Evolutionary conservation across 768 basidiomycete genomes (phyloP).

Genomic region (Boletus huronensis): DNA sequence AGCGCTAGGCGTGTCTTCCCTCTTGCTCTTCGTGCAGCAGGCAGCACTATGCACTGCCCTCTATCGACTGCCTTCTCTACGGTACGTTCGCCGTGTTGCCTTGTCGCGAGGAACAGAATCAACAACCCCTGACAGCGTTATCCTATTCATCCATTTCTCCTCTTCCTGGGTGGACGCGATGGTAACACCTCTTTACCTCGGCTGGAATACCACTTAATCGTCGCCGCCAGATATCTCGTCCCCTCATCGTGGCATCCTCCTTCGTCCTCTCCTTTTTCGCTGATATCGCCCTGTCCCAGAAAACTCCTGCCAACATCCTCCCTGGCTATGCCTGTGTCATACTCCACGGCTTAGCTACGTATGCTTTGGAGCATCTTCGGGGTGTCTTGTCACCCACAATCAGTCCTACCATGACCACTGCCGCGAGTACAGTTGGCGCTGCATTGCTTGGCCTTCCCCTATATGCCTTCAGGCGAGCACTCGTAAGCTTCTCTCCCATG

Average conservation of each 20-base stretch:
- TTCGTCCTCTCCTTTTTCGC: slow-evolving; percentile 54
- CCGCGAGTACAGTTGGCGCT: slow-evolving; percentile 59
- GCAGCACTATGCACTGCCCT: slow-evolving; percentile 65
- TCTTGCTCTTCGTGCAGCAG: slow-evolving; percentile 66
- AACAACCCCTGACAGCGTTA: slow-evolving; percentile 46
- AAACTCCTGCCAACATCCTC: slow-evolving; percentile 38
- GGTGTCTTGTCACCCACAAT: slow-evolving; percentile 55
- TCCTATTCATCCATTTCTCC: slow-evolving; percentile 68
- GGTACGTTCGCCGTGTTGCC: slow-evolving; percentile 42
- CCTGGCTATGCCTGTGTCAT: slow-evolving; percentile 68
- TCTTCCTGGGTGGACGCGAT: slow-evolving; percentile 60
- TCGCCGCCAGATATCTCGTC: slow-evolving; percentile 45
- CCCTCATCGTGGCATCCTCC: slow-evolving; percentile 44
- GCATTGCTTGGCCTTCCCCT: slow-evolving; percentile 60
- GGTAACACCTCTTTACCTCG: slow-evolving; percentile 46
- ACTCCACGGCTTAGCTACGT: slow-evolving; percentile 57
- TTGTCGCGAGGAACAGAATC: not conserved
- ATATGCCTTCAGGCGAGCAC: slow-evolving; percentile 54
- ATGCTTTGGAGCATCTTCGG: slow-evolving; percentile 60
- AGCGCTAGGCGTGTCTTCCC: slow-evolving; percentile 61
- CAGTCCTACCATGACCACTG: slow-evolving; percentile 52
- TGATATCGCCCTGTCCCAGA: slow-evolving; percentile 46
- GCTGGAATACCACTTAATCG: slow-evolving; percentile 16
- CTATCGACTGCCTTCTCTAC: slow-evolving; percentile 60
- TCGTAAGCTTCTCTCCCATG: slow-evolving; percentile 42